A percentile compares a stretch with the other conserved stretches of the same genome.
These are phyloP conservation scores for Sugiyamaella smithiae DNA, from an alignment of 805 yeast species.

Conservation along the genomic window DNA sequence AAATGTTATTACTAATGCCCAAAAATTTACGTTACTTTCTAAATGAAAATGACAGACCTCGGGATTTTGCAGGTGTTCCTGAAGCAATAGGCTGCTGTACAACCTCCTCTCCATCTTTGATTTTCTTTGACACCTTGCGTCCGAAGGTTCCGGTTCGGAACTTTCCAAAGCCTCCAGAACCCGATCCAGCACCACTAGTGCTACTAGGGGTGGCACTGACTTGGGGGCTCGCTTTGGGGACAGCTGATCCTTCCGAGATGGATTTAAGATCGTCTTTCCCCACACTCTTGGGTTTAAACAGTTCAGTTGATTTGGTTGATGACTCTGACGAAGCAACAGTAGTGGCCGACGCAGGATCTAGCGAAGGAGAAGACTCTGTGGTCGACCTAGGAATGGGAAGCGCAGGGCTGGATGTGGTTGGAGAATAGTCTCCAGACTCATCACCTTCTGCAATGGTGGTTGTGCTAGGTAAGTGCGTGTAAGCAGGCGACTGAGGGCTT, in stretches of 20 bases:
- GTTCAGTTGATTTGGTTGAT: slow-evolving; percentile 4
- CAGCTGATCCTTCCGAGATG: slow-evolving; percentile 2
- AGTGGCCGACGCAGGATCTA: slow-evolving; percentile 2
- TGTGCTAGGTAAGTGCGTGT: slow-evolving; percentile 4
- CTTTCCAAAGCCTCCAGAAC: slow-evolving; percentile 9
- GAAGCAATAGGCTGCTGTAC: slow-evolving; percentile 5
- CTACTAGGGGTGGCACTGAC: background rate
- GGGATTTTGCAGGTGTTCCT: slow-evolving; percentile 9
- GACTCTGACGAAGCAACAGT: background rate
- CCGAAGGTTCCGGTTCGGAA: slow-evolving; percentile 11
- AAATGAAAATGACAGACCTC: slow-evolving; percentile 18
- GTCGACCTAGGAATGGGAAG: slow-evolving; percentile 8
- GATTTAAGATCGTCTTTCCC: slow-evolving; percentile 6
- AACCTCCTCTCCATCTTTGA: slow-evolving; percentile 7
- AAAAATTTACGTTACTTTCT: slow-evolving; percentile 5
- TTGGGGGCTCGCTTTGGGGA: slow-evolving; percentile 1
- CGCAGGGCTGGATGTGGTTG: slow-evolving; percentile 1
- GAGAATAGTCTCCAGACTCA: slow-evolving; percentile 1
- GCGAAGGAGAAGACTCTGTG: slow-evolving; percentile 8
- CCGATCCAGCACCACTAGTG: background rate
- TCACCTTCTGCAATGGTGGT: slow-evolving; percentile 8
- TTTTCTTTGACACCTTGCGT: slow-evolving; percentile 12
- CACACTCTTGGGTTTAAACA: slow-evolving; percentile 4
- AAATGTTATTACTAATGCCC: background rate
- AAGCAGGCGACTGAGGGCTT: slow-evolving; percentile 3